Conservation (phyloP, 2,329 filamentous ascomycete genomes). For the Akanthomyces dipterigenus region DNA sequence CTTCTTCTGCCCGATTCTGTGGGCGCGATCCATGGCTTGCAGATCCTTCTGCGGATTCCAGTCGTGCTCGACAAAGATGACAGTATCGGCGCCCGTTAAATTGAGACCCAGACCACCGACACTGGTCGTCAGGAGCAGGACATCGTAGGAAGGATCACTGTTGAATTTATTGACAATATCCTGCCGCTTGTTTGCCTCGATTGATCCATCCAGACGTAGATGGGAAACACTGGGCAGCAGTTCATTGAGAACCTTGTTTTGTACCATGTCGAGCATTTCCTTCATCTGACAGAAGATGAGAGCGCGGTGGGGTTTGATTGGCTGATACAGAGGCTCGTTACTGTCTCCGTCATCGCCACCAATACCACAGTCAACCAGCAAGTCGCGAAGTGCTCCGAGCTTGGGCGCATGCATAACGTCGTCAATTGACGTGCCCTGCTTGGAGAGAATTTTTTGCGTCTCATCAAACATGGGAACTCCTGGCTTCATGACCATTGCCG, state of each 20-base stretch:
- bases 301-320: slow-evolving; percentile 91
- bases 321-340: slow-evolving; percentile 59
- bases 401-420: slow-evolving; percentile 90
- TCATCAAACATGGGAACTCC: slow-evolving; percentile 85
- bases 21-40: slow-evolving; percentile 97
- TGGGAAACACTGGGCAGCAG: slow-evolving; percentile 90
- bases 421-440: slow-evolving; percentile 73
- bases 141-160: slow-evolving; percentile 92
- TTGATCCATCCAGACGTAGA: slow-evolving; percentile 85
- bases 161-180: slow-evolving; percentile 99
- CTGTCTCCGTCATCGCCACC: slow-evolving; percentile 63
- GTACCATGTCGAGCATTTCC: slow-evolving; percentile 99
- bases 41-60: slow-evolving; percentile 99
- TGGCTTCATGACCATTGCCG: slow-evolving; percentile 91
- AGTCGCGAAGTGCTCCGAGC: slow-evolving; percentile 78
- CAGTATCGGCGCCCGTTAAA: slow-evolving; percentile 91
- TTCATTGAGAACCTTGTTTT: slow-evolving; percentile 83
- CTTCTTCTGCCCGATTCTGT: slow-evolving; percentile 98
- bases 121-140: slow-evolving; percentile 85
- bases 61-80: slow-evolving; percentile 99
- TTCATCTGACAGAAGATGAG: slow-evolving; percentile 99
- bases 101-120: slow-evolving; percentile 94
- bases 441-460: slow-evolving; percentile 72
- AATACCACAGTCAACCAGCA: slow-evolving; percentile 98
- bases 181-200: slow-evolving; percentile 89